Percentiles rank a stretch among this genome's conserved stretches.
phyloP scores from a whole-genome alignment of 352 stramenopile genomes.

The Phytophthora boehmeriae region DNA sequence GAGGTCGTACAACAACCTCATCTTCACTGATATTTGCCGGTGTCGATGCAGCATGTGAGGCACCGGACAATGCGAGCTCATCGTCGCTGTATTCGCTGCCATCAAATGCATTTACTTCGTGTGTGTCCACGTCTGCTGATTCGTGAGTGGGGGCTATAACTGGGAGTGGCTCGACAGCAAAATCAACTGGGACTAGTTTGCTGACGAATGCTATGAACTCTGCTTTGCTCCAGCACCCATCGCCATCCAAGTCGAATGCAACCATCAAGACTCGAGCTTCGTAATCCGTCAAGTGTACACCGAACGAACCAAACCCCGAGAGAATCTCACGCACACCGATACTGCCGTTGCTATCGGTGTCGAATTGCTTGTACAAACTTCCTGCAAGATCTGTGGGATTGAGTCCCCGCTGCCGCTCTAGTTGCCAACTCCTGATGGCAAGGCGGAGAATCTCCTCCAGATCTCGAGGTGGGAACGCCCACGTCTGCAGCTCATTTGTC shows the following conservation, averaged over 20 bases:
- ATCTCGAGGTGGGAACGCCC: conserved; percentile 62
- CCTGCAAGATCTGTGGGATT: conserved; percentile 26
- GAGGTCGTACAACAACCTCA: conserved; percentile 11
- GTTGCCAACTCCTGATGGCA: conserved; percentile 42
- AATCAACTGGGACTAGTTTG: conserved; percentile 35
- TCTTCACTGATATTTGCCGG: conserved; percentile 19
- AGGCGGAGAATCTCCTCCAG: conserved; percentile 62
- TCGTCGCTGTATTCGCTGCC: conserved; percentile 33
- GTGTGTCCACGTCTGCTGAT: background rate
- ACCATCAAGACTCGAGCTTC: conserved; percentile 53
- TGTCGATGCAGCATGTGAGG: conserved; percentile 23
- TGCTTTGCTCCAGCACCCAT: conserved; percentile 54
- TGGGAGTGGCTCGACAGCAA: conserved; percentile 6
- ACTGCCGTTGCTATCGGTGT: conserved; percentile 60
- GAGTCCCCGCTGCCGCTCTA: conserved; percentile 12
- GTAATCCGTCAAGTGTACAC: conserved; percentile 40
- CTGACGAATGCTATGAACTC: conserved; percentile 61
- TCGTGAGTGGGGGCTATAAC: background rate
- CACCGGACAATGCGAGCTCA: conserved; percentile 10
- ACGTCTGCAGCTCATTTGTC: conserved; percentile 51
- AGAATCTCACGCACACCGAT: conserved; percentile 63
- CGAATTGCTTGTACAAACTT: conserved; percentile 55
- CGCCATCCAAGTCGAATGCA: conserved; percentile 57
- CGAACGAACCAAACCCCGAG: conserved; percentile 50
- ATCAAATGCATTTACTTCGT: background rate